Conservation (phyloP, 306 rosid species). For the Fragaria ananassa region DNA sequence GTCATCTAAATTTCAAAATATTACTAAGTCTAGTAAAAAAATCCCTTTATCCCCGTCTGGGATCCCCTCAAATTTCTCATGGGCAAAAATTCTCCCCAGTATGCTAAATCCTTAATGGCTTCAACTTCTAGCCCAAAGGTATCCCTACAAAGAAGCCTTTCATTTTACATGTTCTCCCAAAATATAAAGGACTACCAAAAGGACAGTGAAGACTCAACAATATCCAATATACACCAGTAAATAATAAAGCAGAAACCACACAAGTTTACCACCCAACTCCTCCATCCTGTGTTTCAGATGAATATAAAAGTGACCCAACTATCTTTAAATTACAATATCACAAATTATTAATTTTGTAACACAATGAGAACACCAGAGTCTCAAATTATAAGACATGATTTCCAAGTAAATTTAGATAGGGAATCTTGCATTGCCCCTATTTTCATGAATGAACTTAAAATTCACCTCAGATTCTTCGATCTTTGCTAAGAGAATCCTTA, state of each 20-base stretch:
- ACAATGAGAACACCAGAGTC: background rate
- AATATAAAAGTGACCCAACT: background rate
- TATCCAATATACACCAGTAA: background rate
- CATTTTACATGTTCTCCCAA: background rate
- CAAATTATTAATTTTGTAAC: background rate
- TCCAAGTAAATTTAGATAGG: constrained; percentile 14
- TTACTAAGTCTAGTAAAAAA: background rate
- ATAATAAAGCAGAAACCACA: background rate
- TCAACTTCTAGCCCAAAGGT: background rate
- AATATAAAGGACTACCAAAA: background rate
- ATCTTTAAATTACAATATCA: background rate
- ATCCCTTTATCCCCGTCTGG: background rate
- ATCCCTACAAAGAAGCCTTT: background rate
- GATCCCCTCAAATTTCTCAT: background rate
- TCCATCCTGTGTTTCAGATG: background rate
- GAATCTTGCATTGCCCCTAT: constrained; percentile 12
- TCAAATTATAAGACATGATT: background rate
- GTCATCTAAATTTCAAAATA: background rate
- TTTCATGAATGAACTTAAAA: constrained; percentile 13
- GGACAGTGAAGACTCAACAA: background rate
- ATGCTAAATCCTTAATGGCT: background rate
- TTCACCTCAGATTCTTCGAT: constrained; percentile 96
- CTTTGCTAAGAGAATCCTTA: constrained; percentile 89
- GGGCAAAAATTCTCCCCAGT: background rate
- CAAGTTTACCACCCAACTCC: background rate